A percentile compares a stretch with the other conserved stretches of the same genome.
phyloP scores from a whole-genome alignment of 2,329 filamentous ascomycete genomes.

The Nemania diffusa region DNA sequence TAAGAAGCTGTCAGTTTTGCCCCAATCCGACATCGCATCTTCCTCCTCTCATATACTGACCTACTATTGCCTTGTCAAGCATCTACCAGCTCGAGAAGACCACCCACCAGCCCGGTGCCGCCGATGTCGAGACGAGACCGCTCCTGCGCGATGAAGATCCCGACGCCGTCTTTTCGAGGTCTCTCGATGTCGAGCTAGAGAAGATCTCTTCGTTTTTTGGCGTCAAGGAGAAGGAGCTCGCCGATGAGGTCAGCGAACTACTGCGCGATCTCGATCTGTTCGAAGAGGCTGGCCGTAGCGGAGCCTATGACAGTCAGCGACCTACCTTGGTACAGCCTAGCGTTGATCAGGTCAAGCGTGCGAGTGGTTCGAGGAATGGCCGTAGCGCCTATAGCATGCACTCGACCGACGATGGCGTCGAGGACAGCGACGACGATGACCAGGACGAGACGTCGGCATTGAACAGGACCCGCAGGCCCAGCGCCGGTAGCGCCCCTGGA shows the following conservation, averaged over 20 bases:
- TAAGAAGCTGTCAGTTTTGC: constrained; percentile 87
- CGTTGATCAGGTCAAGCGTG: constrained; percentile 54
- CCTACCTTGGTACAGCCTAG: constrained; percentile 36
- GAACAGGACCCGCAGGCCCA: constrained; percentile 56
- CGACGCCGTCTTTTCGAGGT: constrained; percentile 81
- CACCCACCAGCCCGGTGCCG: constrained; percentile 69
- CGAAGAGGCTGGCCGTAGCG: constrained; percentile 62
- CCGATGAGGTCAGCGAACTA: constrained; percentile 81
- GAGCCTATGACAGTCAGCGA: constrained; percentile 53
- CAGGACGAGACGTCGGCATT: constrained; percentile 65
- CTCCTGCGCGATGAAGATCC: constrained; percentile 80
- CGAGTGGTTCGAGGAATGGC: constrained; percentile 45
- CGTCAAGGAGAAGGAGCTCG: constrained; percentile 88
- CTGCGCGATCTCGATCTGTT: constrained; percentile 77
- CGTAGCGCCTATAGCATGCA: constrained; percentile 57
- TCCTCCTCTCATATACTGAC: background rate
- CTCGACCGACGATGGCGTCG: constrained; percentile 66
- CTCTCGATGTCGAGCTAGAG: constrained; percentile 88
- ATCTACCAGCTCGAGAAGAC: constrained; percentile 96
- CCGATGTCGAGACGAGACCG: constrained; percentile 86
- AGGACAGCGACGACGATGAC: constrained; percentile 63
- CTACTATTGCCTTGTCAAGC: constrained; percentile 56
- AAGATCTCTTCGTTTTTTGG: constrained; percentile 94
- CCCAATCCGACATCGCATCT: background rate
- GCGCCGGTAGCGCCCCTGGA: constrained; percentile 49